A percentile compares a stretch with the other conserved stretches of the same genome.
phyloP scores from a whole-genome alignment of 805 yeast species.

The Groenewaldozyma tartarivorans region DNA sequence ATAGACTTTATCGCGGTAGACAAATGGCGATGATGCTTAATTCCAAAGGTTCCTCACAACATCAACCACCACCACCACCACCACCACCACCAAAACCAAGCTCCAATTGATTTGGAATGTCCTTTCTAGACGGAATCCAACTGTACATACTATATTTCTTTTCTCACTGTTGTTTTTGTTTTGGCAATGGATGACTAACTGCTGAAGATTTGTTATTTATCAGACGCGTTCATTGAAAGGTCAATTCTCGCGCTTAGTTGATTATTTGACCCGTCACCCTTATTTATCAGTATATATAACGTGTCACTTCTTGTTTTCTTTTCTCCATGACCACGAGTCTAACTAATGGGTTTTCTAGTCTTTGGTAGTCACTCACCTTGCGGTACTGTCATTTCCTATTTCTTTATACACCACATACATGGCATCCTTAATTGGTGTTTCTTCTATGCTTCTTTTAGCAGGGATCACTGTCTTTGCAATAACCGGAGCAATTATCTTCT shows the following conservation, averaged over 20 bases:
- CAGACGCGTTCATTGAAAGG: too few relatives aligned
- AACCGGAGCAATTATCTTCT: conserved; percentile 2
- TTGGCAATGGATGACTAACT: too few relatives aligned
- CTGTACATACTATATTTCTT: too few relatives aligned
- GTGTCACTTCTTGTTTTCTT: too few relatives aligned
- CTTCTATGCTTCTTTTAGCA: conserved; percentile 1
- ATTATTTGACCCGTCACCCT: too few relatives aligned
- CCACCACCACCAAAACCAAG: too few relatives aligned
- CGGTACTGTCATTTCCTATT: neutral
- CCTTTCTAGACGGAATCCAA: too few relatives aligned
- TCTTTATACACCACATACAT: neutral
- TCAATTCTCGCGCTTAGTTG: too few relatives aligned
- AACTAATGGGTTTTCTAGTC: neutral
- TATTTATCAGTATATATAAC: too few relatives aligned
- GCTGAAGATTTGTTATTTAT: too few relatives aligned
- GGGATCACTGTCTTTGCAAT: conserved; percentile 3
- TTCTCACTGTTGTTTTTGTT: too few relatives aligned
- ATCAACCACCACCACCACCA: neutral
- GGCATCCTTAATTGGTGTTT: neutral
- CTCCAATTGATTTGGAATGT: too few relatives aligned
- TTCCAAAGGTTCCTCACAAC: neutral
- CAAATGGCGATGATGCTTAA: neutral
- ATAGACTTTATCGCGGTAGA: conserved; percentile 20
- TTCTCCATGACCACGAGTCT: neutral
- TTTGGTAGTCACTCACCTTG: neutral